A percentile compares a stretch with the other conserved stretches of the same genome.
Conservation (phyloP, 2,329 filamentous ascomycete genomes). For the Epicoccum sorghinum region DNA sequence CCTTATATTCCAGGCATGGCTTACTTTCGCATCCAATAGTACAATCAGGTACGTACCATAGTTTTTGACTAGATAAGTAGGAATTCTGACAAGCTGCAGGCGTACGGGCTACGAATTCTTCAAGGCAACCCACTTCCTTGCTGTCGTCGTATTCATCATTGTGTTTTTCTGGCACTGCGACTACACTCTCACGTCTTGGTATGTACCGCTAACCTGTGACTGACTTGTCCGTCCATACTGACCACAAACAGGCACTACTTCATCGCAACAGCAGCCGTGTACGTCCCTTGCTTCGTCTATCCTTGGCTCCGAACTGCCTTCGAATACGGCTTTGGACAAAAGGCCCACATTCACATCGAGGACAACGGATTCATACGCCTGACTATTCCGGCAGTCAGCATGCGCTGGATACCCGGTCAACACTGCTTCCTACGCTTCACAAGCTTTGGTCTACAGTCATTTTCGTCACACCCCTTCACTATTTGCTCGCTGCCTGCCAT, state of each 20-base stretch:
- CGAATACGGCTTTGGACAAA: slow-evolving; percentile 56
- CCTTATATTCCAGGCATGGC: slow-evolving; percentile 59
- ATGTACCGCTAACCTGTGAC: neutral
- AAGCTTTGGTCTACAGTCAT: slow-evolving; percentile 48
- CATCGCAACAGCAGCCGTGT: slow-evolving; percentile 61
- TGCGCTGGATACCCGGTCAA: slow-evolving; percentile 59
- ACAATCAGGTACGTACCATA: slow-evolving; percentile 53
- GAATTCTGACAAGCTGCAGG: slow-evolving; percentile 35
- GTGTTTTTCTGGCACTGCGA: slow-evolving; percentile 68
- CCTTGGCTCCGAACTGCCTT: slow-evolving; percentile 56
- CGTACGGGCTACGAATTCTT: slow-evolving; percentile 66
- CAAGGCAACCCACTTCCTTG: slow-evolving; percentile 62
- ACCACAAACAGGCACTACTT: slow-evolving; percentile 62
- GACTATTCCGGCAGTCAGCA: slow-evolving; percentile 32
- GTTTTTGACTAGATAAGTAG: neutral
- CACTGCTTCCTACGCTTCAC: slow-evolving; percentile 63
- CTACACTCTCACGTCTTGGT: slow-evolving; percentile 61
- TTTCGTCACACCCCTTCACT: slow-evolving; percentile 62
- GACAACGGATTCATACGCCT: slow-evolving; percentile 28
- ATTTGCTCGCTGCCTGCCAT: slow-evolving; percentile 56
- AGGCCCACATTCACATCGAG: slow-evolving; percentile 48
- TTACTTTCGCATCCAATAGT: slow-evolving; percentile 61
- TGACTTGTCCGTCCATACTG: neutral
- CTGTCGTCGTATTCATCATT: slow-evolving; percentile 61
- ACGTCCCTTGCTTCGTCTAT: slow-evolving; percentile 56